Evolutionary conservation across 208 protist species (phyloP).

Genomic region (Leishmania aethiopica): DNA sequence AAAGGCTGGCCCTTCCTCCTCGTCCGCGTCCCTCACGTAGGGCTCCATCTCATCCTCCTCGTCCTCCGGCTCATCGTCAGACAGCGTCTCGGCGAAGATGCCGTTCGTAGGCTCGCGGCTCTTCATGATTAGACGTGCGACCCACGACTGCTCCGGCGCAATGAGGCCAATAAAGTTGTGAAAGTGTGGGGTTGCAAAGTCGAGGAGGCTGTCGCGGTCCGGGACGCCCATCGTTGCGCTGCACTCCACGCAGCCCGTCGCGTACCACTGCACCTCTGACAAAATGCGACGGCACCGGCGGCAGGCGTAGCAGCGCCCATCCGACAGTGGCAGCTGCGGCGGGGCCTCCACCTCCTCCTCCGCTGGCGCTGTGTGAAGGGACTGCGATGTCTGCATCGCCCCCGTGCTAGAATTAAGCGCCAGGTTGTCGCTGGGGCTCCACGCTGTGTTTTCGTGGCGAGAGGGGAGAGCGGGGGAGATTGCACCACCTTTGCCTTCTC

Average conservation of each 20-base stretch:
- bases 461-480: neutral
- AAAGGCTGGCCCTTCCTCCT: constrained; percentile 5
- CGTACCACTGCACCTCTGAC: constrained; percentile 74
- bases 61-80: constrained; percentile 47
- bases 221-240: constrained; percentile 55
- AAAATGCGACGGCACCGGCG: constrained; percentile 78
- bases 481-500: neutral
- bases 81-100: constrained; percentile 75
- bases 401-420: neutral
- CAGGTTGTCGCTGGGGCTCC: neutral
- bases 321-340: constrained; percentile 79
- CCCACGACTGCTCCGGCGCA: constrained; percentile 82
- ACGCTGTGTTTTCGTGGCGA: neutral
- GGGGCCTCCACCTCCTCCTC: constrained; percentile 45
- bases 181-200: constrained; percentile 82
- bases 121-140: constrained; percentile 81
- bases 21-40: constrained; percentile 24
- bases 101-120: constrained; percentile 42
- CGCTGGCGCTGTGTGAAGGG: neutral
- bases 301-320: constrained; percentile 77
- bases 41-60: constrained; percentile 31
- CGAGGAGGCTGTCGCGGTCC: constrained; percentile 59
- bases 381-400: constrained; percentile 6
- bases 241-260: constrained; percentile 75
- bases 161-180: constrained; percentile 87